phyloP scores from a whole-genome alignment of 495 filamentous ascomycete species.

The Podospora pseudopauciseta region DNA sequence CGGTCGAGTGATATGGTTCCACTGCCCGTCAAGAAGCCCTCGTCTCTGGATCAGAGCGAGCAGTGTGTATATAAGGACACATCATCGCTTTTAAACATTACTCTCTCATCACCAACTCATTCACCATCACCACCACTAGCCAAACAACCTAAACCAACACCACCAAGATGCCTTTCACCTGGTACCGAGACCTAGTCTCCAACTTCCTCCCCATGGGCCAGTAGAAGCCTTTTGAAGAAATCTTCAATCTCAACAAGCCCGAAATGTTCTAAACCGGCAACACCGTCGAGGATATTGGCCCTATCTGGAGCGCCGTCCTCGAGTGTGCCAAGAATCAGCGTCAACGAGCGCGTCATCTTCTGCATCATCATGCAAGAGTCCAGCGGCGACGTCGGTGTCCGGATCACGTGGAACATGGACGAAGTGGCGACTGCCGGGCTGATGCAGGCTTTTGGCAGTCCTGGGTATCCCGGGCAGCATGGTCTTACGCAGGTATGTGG shows the following conservation, averaged over 20 bases:
- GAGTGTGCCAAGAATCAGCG: slow-evolving; percentile 30
- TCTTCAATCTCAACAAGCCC: slow-evolving; percentile 39
- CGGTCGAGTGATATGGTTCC: too few species aligned
- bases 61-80: too few species aligned
- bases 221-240: slow-evolving; percentile 37
- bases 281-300: slow-evolving; percentile 35
- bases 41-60: too few species aligned
- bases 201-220: slow-evolving; percentile 35
- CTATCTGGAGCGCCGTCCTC: slow-evolving; percentile 33
- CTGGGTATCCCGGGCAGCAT: slow-evolving; percentile 31
- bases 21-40: too few species aligned
- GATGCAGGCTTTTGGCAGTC: slow-evolving; percentile 37
- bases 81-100: too few species aligned
- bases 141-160: not conserved
- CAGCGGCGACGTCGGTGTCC: slow-evolving; percentile 40
- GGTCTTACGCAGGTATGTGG: slow-evolving; percentile 33
- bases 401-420: slow-evolving; percentile 33
- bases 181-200: slow-evolving; percentile 34
- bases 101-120: not conserved
- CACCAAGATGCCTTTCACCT: slow-evolving; percentile 15
- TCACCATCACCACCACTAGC: not conserved
- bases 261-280: slow-evolving; percentile 33
- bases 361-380: slow-evolving; percentile 46
- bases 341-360: slow-evolving; percentile 45
- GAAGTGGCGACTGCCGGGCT: slow-evolving; percentile 35